phyloP scores from a whole-genome alignment of 2,329 filamentous ascomycete genomes.

The Acrocalymma vagum region DNA sequence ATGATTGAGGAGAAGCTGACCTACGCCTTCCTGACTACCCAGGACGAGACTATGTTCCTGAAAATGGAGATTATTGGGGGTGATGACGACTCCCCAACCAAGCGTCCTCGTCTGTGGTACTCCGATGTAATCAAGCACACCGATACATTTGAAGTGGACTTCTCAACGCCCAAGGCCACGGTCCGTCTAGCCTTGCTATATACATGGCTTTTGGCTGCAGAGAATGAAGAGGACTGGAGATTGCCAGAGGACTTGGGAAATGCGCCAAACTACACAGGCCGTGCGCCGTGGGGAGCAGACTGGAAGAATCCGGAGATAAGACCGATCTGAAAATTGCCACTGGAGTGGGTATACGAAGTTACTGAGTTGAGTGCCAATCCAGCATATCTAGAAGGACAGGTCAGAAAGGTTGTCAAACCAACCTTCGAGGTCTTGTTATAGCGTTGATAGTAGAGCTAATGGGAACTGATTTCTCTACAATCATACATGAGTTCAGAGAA shows the following conservation, averaged over 20 bases:
- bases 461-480: no score
- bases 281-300: no score
- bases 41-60: constrained; percentile 29
- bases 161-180: no score
- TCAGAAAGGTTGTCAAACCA: no score
- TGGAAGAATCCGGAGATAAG: no score
- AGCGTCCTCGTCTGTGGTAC: constrained; percentile 11
- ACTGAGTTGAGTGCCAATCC: no score
- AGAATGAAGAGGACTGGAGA: constrained; percentile 9
- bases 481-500: no score
- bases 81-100: constrained; percentile 1
- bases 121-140: constrained; percentile 21
- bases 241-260: constrained; percentile 14
- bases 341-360: no score
- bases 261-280: constrained; percentile 16
- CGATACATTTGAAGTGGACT: constrained; percentile 9
- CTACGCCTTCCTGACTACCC: constrained; percentile 25
- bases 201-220: constrained; percentile 10
- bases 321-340: no score
- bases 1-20: constrained; percentile 25
- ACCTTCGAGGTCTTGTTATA: no score
- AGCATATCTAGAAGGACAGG: no score
- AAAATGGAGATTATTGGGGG: constrained; percentile 8
- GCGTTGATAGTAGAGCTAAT: no score
- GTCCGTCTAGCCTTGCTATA: constrained; percentile 19